Percentiles rank a stretch among this genome's conserved stretches.
Evolutionary conservation across 2,329 filamentous ascomycete genomes (phyloP).

Genomic region (Colletotrichum sp.): DNA sequence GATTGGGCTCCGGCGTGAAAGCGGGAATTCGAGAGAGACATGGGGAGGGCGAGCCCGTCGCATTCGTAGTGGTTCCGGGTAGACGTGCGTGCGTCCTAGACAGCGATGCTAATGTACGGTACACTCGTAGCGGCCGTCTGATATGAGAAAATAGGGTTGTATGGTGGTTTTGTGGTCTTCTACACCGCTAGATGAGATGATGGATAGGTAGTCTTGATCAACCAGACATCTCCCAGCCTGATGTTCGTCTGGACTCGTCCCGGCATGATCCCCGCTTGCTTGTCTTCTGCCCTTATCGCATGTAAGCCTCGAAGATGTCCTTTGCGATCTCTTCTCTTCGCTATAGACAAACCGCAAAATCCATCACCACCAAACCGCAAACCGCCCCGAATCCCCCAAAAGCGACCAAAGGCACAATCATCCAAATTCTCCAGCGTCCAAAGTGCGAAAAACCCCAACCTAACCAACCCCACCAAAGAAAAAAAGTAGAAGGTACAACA

Average conservation of each 20-base stretch:
- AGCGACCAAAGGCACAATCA: not conserved
- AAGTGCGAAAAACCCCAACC: not conserved
- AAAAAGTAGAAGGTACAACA: not conserved
- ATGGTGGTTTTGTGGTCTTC: not conserved
- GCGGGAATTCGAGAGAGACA: not conserved
- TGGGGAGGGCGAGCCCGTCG: not conserved
- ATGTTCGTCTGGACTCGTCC: not conserved
- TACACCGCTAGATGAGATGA: not conserved
- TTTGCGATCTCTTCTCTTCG: not conserved
- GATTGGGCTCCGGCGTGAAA: not conserved
- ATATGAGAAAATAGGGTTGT: not conserved
- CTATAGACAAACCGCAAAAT: fast-evolving
- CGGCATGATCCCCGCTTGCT: not conserved
- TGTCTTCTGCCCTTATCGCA: not conserved
- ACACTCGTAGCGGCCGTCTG: not conserved
- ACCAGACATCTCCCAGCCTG: not conserved
- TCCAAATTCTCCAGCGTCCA: not conserved
- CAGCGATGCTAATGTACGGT: not conserved
- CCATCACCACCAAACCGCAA: not conserved
- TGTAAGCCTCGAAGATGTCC: not conserved
- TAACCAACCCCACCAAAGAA: not conserved
- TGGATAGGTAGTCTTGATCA: not conserved
- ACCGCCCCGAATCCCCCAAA: fast-evolving
- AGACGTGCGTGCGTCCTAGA: not conserved
- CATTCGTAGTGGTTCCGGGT: not conserved